These are phyloP conservation scores for Mucor piriformis DNA, from an alignment of 371 early-diverging fungal species.

Conservation along the genomic window DNA sequence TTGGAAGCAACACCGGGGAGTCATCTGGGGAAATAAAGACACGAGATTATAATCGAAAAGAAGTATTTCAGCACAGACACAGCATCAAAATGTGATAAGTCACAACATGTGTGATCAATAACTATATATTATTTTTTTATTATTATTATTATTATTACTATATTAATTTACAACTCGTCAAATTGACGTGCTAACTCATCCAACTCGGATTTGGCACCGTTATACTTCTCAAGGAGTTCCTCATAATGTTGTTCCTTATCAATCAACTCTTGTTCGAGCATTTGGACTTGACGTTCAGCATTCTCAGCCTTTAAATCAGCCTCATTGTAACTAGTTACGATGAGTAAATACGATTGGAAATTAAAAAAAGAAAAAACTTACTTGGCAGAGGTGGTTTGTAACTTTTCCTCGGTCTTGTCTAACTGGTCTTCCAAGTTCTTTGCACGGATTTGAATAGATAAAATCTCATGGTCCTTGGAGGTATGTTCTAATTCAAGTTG, in stretches of 20 bases:
- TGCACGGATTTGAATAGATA: slow-evolving; percentile 71
- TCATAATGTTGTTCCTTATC: slow-evolving; percentile 69
- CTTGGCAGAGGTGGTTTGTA: slow-evolving; percentile 62
- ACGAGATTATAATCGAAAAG: too few relatives aligned
- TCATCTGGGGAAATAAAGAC: too few relatives aligned
- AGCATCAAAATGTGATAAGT: too few relatives aligned
- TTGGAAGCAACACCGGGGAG: too few relatives aligned
- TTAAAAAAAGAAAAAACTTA: slow-evolving; percentile 40
- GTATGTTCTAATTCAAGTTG: slow-evolving; percentile 63
- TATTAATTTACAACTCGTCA: slow-evolving; percentile 65
- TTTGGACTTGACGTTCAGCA: slow-evolving; percentile 67
- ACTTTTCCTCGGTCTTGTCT: slow-evolving; percentile 63
- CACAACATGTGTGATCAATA: too few relatives aligned
- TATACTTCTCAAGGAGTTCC: slow-evolving; percentile 64
- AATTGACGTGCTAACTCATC: slow-evolving; percentile 75
- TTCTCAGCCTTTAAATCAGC: slow-evolving; percentile 79
- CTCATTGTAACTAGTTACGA: slow-evolving; percentile 64
- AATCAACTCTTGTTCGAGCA: slow-evolving; percentile 66
- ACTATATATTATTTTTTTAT: not conserved
- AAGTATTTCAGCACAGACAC: too few relatives aligned
- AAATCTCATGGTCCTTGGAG: slow-evolving; percentile 76
- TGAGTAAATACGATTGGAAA: not conserved
- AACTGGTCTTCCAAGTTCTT: slow-evolving; percentile 66
- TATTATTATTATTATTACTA: too few relatives aligned
- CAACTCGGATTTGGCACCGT: slow-evolving; percentile 67